A percentile compares a stretch with the other conserved stretches of the same genome.
Conservation (phyloP, 1,284 basidiomycete species). For the Violaceomyces palustris region DNA sequence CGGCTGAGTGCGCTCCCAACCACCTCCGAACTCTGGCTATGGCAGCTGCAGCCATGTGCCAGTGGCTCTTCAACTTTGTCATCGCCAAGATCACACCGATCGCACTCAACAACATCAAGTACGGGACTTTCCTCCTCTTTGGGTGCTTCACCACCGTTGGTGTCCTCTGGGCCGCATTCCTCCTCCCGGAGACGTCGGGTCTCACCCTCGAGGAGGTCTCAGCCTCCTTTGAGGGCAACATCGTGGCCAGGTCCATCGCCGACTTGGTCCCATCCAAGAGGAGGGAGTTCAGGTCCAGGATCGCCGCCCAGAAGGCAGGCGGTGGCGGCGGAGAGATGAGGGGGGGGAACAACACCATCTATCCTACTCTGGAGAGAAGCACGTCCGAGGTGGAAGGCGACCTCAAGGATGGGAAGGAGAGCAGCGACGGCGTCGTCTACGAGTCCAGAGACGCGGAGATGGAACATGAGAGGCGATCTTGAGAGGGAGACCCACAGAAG, state of each 20-base stretch:
- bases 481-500: no score
- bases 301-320: slow-evolving; percentile 23
- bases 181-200: slow-evolving; percentile 44
- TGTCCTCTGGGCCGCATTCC: slow-evolving; percentile 42
- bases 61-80: slow-evolving; percentile 47
- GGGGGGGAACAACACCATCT: no score
- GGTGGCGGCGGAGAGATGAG: no score
- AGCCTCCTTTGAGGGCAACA: slow-evolving; percentile 38
- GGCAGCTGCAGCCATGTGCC: slow-evolving; percentile 26
- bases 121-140: slow-evolving; percentile 45
- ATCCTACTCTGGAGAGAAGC: no score
- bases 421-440: no score
- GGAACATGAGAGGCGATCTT: no score
- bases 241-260: slow-evolving; percentile 34
- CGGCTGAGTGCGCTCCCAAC: slow-evolving; percentile 48
- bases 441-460: no score
- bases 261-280: slow-evolving; percentile 34
- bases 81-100: slow-evolving; percentile 46
- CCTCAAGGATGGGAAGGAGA: no score
- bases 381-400: no score
- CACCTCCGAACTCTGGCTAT: slow-evolving; percentile 49
- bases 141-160: slow-evolving; percentile 31
- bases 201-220: slow-evolving; percentile 45
- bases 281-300: slow-evolving; percentile 10
- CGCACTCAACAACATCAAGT: slow-evolving; percentile 41